Evolutionary conservation across 305 asterid species (phyloP), one percentile per base, ranked within the genome.

Genomic region (Petunia hybrid): DNA sequence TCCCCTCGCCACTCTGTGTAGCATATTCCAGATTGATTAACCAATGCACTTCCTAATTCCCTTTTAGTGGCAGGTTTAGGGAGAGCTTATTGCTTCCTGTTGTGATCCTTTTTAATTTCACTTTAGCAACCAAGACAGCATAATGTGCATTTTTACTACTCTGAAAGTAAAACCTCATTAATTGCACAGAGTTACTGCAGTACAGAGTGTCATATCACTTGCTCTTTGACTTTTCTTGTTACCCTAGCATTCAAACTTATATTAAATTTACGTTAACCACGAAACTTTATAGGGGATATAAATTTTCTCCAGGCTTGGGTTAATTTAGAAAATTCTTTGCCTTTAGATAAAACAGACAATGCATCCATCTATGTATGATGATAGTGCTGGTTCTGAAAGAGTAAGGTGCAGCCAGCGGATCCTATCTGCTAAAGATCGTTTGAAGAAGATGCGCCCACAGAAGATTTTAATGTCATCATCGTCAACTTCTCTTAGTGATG

Each of bases 391-490:
- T 45, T 77, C 83, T 31, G 90, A 85, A 79, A 83, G 82, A 79
- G 66, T 78, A 75, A 84, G 91, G 84, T 84, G 77, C 83, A 86
- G 91, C 83, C 85, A 65, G 63, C 85, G 91, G 61, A 39, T 88
- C 12, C 83, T 83, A 75, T 76, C 80, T 56, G 88, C 85, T 12
- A 84, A 88, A 86, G 83, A 74, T 60, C 36, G 85, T 68, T 62
- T 38, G 31, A 88, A 76, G 57, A 87, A 85, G 76, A 64, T n/a
- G 64, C n/a, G 14, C 53, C 14, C 78, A 40, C 62, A 60, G 59
- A 77, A 3, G 31, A 36, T 61, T 69, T n/a, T 70, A 22, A 80
- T 40, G 22, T 80, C 86, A 65, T 79, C 83, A 31, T 71, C 89
- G 45, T 60, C 86, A 38, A 80, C 42, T 70, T 66, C 53, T 77